phyloP scores from a whole-genome alignment of 371 early-diverging fungal genomes.

The Mucor irregularis region DNA sequence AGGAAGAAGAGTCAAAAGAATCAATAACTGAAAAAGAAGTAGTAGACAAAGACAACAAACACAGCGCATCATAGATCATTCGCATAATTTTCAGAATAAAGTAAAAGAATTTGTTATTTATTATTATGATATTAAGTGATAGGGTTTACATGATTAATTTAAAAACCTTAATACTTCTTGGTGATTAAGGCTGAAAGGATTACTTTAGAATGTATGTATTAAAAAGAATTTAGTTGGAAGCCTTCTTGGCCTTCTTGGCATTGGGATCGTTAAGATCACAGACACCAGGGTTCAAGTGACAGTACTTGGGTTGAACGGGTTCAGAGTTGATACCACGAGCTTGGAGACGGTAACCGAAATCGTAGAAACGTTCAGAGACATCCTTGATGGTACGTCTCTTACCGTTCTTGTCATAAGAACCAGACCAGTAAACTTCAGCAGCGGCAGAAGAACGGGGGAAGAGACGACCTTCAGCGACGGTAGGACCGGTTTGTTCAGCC shows the following conservation, averaged over 20 bases:
- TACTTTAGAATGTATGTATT: no score
- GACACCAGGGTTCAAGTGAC: slow-evolving; percentile 63
- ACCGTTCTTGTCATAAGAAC: slow-evolving; percentile 53
- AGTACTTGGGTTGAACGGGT: slow-evolving; percentile 75
- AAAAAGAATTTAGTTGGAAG: no score
- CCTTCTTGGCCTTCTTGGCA: not conserved
- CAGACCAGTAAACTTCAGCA: slow-evolving; percentile 73
- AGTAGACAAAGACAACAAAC: not conserved
- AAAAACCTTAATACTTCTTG: no score
- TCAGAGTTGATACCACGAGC: slow-evolving; percentile 67
- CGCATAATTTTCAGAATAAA: not conserved
- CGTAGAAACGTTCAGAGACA: slow-evolving; percentile 42
- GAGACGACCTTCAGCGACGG: slow-evolving; percentile 53
- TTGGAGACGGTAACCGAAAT: slow-evolving; percentile 57
- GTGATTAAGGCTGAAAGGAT: no score
- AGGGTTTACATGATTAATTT: no score
- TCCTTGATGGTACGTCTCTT: slow-evolving; percentile 32
- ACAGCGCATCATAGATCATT: no score
- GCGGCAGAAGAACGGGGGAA: slow-evolving; percentile 73
- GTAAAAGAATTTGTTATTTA: not conserved
- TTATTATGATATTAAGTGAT: no score
- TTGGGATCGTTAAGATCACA: slow-evolving; percentile 47
- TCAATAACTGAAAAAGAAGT: not conserved
- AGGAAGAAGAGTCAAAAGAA: not conserved
- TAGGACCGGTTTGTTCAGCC: slow-evolving; percentile 68